phyloP scores from a whole-genome alignment of 2,329 filamentous ascomycete genomes.

The Septoria petroselini region DNA sequence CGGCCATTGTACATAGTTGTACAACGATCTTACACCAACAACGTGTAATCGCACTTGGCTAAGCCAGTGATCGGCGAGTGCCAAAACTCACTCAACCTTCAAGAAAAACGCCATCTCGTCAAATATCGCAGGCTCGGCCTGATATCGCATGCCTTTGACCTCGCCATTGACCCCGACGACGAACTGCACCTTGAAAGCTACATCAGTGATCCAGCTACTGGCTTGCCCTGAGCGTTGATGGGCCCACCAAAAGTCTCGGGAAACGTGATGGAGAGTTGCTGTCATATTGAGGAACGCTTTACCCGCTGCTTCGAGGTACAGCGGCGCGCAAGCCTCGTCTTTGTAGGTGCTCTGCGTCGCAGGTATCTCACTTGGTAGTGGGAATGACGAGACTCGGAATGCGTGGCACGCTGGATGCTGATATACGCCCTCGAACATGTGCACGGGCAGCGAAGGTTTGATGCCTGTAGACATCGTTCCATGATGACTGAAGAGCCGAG shows the following conservation, averaged over 20 bases:
- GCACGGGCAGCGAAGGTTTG: slow-evolving; percentile 2
- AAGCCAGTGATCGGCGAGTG: too few relatives aligned
- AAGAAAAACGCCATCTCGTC: slow-evolving; percentile 18
- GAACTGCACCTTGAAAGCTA: slow-evolving; percentile 17
- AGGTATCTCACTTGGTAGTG: background rate
- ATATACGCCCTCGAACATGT: slow-evolving; percentile 14
- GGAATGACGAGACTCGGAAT: slow-evolving; percentile 5
- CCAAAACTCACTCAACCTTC: slow-evolving; percentile 16
- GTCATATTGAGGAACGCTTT: slow-evolving; percentile 1
- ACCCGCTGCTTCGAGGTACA: slow-evolving; percentile 11
- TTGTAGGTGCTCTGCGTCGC: background rate
- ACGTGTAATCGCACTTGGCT: too few relatives aligned
- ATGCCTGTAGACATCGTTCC: background rate
- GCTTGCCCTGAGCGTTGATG: slow-evolving; percentile 6
- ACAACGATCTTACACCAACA: too few relatives aligned
- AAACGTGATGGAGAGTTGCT: slow-evolving; percentile 17
- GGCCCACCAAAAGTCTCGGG: slow-evolving; percentile 19
- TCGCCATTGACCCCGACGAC: slow-evolving; percentile 10
- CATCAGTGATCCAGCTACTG: slow-evolving; percentile 14
- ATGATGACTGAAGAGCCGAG: slow-evolving; percentile 8
- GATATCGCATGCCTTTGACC: slow-evolving; percentile 16
- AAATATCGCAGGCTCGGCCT: slow-evolving; percentile 12
- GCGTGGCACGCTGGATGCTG: slow-evolving; percentile 14
- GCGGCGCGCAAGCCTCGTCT: background rate
- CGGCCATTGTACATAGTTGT: too few relatives aligned